Base-by-base conservation (phyloP, 2,329 filamentous ascomycete species). In the Penicillium sp. region DNA sequence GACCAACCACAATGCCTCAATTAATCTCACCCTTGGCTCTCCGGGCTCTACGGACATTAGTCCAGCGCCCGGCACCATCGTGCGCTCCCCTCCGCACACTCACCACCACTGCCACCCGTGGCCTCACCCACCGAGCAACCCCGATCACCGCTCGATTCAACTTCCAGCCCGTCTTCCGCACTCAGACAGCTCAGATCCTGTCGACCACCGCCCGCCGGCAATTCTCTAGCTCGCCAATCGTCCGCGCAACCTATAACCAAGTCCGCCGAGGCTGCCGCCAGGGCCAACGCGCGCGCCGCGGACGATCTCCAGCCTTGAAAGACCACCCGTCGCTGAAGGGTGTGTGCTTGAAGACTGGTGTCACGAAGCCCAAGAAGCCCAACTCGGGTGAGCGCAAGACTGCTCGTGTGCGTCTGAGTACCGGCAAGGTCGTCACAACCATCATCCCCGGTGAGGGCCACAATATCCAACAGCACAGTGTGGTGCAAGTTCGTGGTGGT, bases 361-460 rank as follows among this genome's bases (percentile, higher is more conserved):
- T 92, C 66, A 92, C 90, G 66, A 92, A 94, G 70, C 94, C 94
- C 52, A 99, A 99, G 87, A 99, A 99, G 79, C 94, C 94, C 62
- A 99, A 99, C 77, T 99, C 94, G 24, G 94, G 92, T 52, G 92
- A 97, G 82, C 83, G 94, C 60, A 99, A 99, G 81, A 94, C 91
- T 54, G 93, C 93, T 2, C 91, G 93, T 81, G 88, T 99, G 18
- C 83, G 92, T 64, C 80, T 99, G 71, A 94, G 90, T 56, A 92
- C 86, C 60, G 94, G 94, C 51, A 91, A 87, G 71, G 84, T 95
- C 55, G 82, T 99, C 59, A 96, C 91, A 55, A 91, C 90, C 23
- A 97, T 97, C 79, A 97, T 99, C 69, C 92, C 92, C 29, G 94
- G 94, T 48, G 93, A 97, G 84, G 93, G 94, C 45, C 94, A 99